Percentiles rank a stretch among this genome's conserved stretches.
phyloP scores from a whole-genome alignment of 257 asterid genomes.

The Henckelia pumila region DNA sequence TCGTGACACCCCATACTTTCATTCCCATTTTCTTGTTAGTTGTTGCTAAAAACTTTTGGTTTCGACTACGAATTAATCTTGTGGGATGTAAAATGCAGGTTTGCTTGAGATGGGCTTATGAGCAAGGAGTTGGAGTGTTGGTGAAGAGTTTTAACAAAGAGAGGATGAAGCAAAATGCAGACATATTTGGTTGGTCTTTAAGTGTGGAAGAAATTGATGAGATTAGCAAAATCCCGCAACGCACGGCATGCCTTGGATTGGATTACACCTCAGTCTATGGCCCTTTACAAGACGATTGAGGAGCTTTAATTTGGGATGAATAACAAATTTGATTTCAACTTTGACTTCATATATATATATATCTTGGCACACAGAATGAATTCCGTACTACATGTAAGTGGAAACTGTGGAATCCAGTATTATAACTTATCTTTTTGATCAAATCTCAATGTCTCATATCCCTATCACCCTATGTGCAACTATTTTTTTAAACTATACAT shows the following conservation, averaged over 20 bases:
- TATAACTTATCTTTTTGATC: too few species aligned
- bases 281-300: constrained; percentile 54
- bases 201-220: constrained; percentile 42
- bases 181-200: constrained; percentile 55
- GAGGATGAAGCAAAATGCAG: constrained; percentile 62
- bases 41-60: neutral
- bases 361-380: too few species aligned
- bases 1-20: too few species aligned
- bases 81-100: constrained; percentile 38
- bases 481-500: too few species aligned
- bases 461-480: too few species aligned
- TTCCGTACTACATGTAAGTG: too few species aligned
- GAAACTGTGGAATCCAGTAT: too few species aligned
- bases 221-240: constrained; percentile 55
- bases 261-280: constrained; percentile 60
- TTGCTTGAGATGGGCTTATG: constrained; percentile 67
- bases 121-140: constrained; percentile 58
- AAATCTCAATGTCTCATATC: too few species aligned
- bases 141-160: constrained; percentile 58
- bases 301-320: constrained; percentile 74
- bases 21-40: neutral
- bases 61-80: neutral
- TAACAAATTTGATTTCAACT: constrained; percentile 25
- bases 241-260: constrained; percentile 47
- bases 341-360: neutral